Evolutionary conservation across 1,139 yeast species (phyloP).

Genomic region (Scheffersomyces illinoinensis): DNA sequence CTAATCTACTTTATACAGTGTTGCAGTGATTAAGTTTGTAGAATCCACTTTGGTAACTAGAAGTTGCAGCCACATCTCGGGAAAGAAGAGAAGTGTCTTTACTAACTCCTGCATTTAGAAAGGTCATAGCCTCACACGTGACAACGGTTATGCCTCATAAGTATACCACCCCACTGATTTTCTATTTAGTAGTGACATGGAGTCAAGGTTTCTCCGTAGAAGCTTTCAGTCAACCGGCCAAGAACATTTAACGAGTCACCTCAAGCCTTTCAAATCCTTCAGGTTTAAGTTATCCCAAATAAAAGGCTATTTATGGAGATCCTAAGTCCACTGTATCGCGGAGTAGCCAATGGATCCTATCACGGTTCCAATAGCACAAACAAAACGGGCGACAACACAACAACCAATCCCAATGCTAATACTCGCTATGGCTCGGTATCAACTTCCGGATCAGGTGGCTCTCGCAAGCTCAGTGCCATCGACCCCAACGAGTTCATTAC

Average conservation of each 20-base stretch:
- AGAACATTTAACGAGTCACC: neutral
- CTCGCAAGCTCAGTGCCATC: neutral
- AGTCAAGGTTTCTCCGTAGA: neutral
- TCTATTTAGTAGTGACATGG: neutral
- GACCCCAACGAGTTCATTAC: constrained; percentile 34
- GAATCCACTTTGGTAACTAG: neutral
- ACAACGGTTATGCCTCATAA: neutral
- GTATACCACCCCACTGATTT: neutral
- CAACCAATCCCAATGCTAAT: neutral
- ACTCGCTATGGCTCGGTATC: constrained; percentile 1
- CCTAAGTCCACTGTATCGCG: neutral
- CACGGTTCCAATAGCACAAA: neutral
- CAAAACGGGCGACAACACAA: neutral
- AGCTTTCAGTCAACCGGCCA: neutral
- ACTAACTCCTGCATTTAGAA: neutral
- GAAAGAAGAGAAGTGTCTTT: neutral
- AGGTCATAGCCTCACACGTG: neutral
- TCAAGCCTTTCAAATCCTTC: neutral
- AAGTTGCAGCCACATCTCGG: neutral
- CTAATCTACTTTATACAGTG: neutral
- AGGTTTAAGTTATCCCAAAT: neutral
- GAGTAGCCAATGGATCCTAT: neutral
- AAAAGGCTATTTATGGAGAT: neutral
- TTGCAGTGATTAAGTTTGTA: neutral
- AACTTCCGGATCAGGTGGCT: neutral